These are phyloP conservation scores for Avena eriantha DNA, from an alignment of 176 grass and related monocot genomes.

Conservation along the genomic window DNA sequence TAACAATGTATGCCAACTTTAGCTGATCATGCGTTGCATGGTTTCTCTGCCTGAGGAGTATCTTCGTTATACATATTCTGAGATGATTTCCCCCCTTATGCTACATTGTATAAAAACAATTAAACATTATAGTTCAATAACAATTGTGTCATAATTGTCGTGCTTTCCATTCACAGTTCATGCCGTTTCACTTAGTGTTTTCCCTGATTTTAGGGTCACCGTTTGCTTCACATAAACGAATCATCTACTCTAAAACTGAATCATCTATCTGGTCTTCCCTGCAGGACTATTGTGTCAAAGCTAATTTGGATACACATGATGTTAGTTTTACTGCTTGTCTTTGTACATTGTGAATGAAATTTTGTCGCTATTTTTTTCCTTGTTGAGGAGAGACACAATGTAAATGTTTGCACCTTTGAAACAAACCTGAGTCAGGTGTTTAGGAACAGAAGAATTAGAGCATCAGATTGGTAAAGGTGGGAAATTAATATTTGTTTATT, in stretches of 20 bases:
- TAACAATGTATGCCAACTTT: conserved; percentile 40
- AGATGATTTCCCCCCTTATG: conserved; percentile 41
- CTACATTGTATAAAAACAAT: conserved; percentile 53
- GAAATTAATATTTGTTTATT: conserved; percentile 12
- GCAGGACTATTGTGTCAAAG: conserved; percentile 90
- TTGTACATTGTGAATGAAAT: conserved; percentile 13
- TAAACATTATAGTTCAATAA: conserved; percentile 21
- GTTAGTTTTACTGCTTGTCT: conserved; percentile 16
- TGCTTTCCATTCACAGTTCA: conserved; percentile 25
- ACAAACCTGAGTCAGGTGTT: conserved; percentile 22
- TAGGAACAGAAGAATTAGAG: conserved; percentile 16
- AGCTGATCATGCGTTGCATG: conserved; percentile 35
- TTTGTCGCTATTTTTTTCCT: conserved; percentile 6
- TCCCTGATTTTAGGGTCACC: conserved; percentile 18
- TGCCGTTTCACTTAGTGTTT: neutral
- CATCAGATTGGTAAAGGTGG: neutral
- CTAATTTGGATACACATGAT: conserved; percentile 66
- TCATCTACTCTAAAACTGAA: conserved; percentile 69
- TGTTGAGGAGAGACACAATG: neutral
- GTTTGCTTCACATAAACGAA: conserved; percentile 55
- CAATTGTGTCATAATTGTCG: conserved; percentile 11
- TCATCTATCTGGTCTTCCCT: conserved; percentile 81
- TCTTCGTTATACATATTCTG: conserved; percentile 33
- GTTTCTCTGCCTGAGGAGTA: conserved; percentile 38
- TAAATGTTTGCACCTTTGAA: conserved; percentile 20